phyloP scores from a whole-genome alignment of 768 basidiomycete species.

The Termitomyces sp. region DNA sequence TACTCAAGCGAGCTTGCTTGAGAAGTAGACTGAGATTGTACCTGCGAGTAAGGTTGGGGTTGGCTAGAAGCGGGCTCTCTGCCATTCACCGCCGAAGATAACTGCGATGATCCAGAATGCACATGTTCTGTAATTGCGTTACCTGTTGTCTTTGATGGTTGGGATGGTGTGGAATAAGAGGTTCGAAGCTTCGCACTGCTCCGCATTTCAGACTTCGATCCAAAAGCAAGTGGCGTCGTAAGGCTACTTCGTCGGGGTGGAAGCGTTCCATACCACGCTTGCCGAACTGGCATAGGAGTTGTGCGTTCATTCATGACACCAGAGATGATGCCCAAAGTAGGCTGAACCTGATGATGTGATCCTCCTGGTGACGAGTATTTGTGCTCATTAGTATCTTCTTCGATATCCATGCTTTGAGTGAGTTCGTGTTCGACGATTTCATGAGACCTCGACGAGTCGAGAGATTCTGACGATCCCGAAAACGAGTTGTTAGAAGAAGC shows the following conservation, averaged over 20 bases:
- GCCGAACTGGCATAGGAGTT: conserved; percentile 17
- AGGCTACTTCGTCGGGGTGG: conserved; percentile 9
- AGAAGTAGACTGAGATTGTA: conserved; percentile 17
- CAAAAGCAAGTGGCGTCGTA: neutral
- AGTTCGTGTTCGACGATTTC: conserved; percentile 44
- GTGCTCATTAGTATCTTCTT: conserved; percentile 1
- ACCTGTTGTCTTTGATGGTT: neutral
- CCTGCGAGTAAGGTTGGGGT: conserved; percentile 8
- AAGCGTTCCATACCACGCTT: conserved; percentile 30
- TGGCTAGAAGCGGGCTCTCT: neutral
- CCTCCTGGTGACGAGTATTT: neutral
- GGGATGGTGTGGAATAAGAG: conserved; percentile 2
- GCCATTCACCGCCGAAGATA: conserved; percentile 10
- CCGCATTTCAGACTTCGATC: neutral
- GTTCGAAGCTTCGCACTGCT: neutral
- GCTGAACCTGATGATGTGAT: neutral
- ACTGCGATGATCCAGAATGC: conserved; percentile 23
- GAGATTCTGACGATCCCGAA: neutral
- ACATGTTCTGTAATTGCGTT: neutral
- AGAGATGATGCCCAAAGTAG: neutral
- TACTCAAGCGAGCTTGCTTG: conserved; percentile 17
- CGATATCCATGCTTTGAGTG: conserved; percentile 31
- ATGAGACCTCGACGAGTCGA: conserved; percentile 24
- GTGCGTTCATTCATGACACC: neutral
- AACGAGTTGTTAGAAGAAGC: conserved; percentile 19